Evolutionary conservation across 192 early-diverging fungal species (phyloP), one percentile per base, ranked within the genome.

Genomic region (Phlyctochytrium bullatum): DNA sequence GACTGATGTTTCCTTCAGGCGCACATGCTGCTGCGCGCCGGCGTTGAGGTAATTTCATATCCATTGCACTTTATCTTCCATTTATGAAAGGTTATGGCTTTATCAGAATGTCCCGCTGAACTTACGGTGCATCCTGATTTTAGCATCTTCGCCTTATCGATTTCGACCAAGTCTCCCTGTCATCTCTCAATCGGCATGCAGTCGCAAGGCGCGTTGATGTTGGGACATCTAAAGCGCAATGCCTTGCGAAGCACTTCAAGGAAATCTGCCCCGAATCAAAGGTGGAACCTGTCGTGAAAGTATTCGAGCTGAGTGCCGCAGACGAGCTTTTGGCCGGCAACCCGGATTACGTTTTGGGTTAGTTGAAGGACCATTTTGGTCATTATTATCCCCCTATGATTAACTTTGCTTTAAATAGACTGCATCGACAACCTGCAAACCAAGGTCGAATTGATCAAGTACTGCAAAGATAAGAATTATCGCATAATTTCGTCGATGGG

Each of bases 351-450:
- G 80, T 84, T n/a, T 59, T 62, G 25, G 58, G 63, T 72, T 34
- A 23, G 27, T 62, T 75, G 78, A n/a, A n/a, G n/a, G n/a, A n/a
- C n/a, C n/a, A 35, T 69, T 72, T 0, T 20, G 27, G 60, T 53
- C 3, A 23, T 3, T 20, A 33, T 4, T 73, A 32, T 30, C 40
- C 29, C 3, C 20, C 23, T 25, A 47, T 31, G 23, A 2, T 50
- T 35, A 29, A 10, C 1, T 23, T 30, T 50, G 33, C 52, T 78
- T 62, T 60, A 16, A 36, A 34, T 59, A 73, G 93, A 97, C 64
- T 94, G 93, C 62, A 96, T 97, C 70, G 97, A 98, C 74, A 95
- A 98, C 69, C 90, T 98, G 69, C 85, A 93, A 50, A 98, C 95
- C 14, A 98, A 98, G 73, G 56, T 94, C 62, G 91, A 90, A 23